phyloP scores from a whole-genome alignment of 1,139 yeast species.

The Kluyveromyces sp. region DNA sequence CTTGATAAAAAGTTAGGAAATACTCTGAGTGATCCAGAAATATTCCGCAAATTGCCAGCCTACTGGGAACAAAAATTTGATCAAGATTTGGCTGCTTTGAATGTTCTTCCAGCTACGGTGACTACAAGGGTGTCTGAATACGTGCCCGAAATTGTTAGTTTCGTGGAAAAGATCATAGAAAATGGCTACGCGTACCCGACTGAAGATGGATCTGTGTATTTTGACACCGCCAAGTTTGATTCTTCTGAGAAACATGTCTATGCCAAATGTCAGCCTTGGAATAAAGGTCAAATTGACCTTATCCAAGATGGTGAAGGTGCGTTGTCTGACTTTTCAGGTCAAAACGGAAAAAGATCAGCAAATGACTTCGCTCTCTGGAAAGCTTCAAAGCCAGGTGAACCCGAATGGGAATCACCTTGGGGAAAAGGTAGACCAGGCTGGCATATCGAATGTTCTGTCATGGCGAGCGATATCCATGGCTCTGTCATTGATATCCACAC shows the following conservation, averaged over 20 bases:
- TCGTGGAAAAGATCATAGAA: slow-evolving; percentile 63
- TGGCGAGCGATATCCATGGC: slow-evolving; percentile 91
- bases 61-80: slow-evolving; percentile 85
- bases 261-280: slow-evolving; percentile 98
- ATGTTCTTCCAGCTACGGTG: slow-evolving; percentile 75
- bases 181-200: slow-evolving; percentile 85
- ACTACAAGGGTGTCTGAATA: slow-evolving; percentile 97
- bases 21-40: slow-evolving; percentile 72
- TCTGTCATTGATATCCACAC: slow-evolving; percentile 85
- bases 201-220: slow-evolving; percentile 86
- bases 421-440: slow-evolving; percentile 98
- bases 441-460: slow-evolving; percentile 99
- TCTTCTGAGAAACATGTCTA: slow-evolving; percentile 64
- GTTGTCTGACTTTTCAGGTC: slow-evolving; percentile 43
- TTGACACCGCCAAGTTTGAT: slow-evolving; percentile 81
- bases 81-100: slow-evolving; percentile 76
- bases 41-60: slow-evolving; percentile 77
- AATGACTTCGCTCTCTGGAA: slow-evolving; percentile 98
- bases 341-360: slow-evolving; percentile 55
- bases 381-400: slow-evolving; percentile 95
- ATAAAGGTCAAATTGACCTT: slow-evolving; percentile 77
- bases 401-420: slow-evolving; percentile 94
- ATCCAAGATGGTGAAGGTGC: slow-evolving; percentile 97
- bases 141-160: slow-evolving; percentile 81
- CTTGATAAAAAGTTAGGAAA: slow-evolving; percentile 70